phyloP scores from a whole-genome alignment of 805 yeast species.

The Saturnispora mendoncae region DNA sequence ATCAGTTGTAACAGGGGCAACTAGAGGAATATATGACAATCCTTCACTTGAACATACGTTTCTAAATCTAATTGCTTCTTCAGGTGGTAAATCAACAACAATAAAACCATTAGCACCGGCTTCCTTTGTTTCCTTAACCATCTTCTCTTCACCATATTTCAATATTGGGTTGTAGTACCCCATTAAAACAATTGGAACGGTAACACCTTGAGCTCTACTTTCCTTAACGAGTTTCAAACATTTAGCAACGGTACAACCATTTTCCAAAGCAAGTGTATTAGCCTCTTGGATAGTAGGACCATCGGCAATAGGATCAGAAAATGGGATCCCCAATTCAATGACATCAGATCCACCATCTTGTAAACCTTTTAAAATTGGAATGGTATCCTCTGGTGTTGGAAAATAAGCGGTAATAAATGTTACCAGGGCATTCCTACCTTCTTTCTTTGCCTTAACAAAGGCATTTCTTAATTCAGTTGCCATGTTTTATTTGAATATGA shows the following conservation, averaged over 20 bases:
- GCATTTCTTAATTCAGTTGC: constrained; percentile 29
- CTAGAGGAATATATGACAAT: constrained; percentile 81
- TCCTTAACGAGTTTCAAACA: constrained; percentile 62
- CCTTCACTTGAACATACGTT: constrained; percentile 57
- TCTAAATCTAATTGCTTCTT: constrained; percentile 88
- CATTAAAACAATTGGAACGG: constrained; percentile 87
- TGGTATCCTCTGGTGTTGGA: constrained; percentile 81
- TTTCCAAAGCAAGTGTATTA: constrained; percentile 70
- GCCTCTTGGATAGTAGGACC: constrained; percentile 95
- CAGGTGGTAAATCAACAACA: constrained; percentile 95
- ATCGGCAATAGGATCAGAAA: constrained; percentile 97
- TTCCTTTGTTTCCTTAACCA: constrained; percentile 66
- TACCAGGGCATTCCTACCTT: constrained; percentile 73
- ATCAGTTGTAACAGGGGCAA: constrained; percentile 94
- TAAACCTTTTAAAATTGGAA: constrained; percentile 77
- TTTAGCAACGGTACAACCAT: constrained; percentile 65
- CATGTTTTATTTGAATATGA: constrained; percentile 14
- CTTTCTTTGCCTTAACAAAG: constrained; percentile 27
- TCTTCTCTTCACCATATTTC: constrained; percentile 78
- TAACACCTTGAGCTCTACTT: constrained; percentile 78
- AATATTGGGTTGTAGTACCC: constrained; percentile 96
- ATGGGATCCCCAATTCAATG: constrained; percentile 92
- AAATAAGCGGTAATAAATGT: constrained; percentile 92
- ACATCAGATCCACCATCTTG: constrained; percentile 95
- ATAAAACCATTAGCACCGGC: constrained; percentile 96